Percentiles rank a stretch among this genome's conserved stretches.
These are phyloP conservation scores for Xylariaceae sp. DNA, from an alignment of 2,329 filamentous ascomycete species.

Conservation along the genomic window DNA sequence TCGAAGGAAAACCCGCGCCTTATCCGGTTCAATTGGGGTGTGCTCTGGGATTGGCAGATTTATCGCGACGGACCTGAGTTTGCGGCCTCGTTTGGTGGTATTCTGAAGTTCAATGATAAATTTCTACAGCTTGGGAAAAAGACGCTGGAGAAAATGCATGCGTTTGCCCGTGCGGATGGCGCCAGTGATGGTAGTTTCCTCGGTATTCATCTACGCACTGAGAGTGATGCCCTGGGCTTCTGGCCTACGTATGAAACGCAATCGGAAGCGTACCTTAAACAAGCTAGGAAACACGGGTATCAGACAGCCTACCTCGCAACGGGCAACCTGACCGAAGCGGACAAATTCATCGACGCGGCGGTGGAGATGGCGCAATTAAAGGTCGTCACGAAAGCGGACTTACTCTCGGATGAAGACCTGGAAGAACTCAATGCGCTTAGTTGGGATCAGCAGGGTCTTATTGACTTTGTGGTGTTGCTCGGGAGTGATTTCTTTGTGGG, in stretches of 20 bases:
- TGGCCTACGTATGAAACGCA: constrained; percentile 44
- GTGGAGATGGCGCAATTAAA: constrained; percentile 30
- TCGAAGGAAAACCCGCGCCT: constrained; percentile 33
- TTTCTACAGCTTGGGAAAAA: constrained; percentile 38
- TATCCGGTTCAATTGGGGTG: constrained; percentile 40
- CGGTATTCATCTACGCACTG: constrained; percentile 45
- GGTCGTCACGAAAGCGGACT: constrained; percentile 37
- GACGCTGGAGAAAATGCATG: constrained; percentile 34
- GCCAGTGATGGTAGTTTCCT: constrained; percentile 30
- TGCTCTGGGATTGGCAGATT: constrained; percentile 43
- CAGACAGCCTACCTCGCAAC: constrained; percentile 42
- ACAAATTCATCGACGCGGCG: constrained; percentile 35
- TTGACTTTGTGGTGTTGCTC: constrained; percentile 40
- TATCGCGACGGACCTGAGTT: constrained; percentile 45
- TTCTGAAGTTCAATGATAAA: constrained; percentile 40
- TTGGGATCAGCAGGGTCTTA: constrained; percentile 42
- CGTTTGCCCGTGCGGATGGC: constrained; percentile 26
- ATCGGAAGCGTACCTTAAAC: constrained; percentile 36
- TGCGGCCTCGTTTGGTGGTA: constrained; percentile 38
- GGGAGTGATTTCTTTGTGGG: constrained; percentile 39
- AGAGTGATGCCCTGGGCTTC: constrained; percentile 41
- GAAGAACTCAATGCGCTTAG: constrained; percentile 35
- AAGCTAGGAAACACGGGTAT: constrained; percentile 31
- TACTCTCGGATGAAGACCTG: constrained; percentile 32
- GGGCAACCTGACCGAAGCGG: constrained; percentile 40